A percentile compares a stretch with the other conserved stretches of the same genome.
These are phyloP conservation scores for Monosporascus ibericus DNA, from an alignment of 2,329 filamentous ascomycete genomes.

Conservation along the genomic window DNA sequence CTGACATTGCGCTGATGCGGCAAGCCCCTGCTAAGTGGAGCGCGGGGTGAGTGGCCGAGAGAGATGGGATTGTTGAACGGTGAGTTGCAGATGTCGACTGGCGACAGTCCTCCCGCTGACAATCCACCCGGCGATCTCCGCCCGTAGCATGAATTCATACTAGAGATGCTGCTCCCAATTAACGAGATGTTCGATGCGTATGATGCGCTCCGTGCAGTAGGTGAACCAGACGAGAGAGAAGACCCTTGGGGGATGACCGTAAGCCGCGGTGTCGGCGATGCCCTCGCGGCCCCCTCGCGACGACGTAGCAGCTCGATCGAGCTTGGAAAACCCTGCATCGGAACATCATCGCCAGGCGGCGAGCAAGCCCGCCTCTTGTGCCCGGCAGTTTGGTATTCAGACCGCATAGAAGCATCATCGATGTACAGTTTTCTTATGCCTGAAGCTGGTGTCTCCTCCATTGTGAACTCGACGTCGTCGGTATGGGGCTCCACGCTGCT, in stretches of 20 bases:
- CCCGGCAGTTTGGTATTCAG: constrained; percentile 35
- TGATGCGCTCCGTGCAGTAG: constrained; percentile 39
- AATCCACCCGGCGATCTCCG: constrained; percentile 43
- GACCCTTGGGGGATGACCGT: constrained; percentile 39
- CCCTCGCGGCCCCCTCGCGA: constrained; percentile 41
- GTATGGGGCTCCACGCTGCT: constrained; percentile 43
- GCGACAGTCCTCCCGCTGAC: constrained; percentile 38
- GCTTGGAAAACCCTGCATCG: constrained; percentile 30
- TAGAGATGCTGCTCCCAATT: constrained; percentile 35
- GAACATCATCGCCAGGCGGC: constrained; percentile 42
- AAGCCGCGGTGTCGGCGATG: constrained; percentile 47
- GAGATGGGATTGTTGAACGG: constrained; percentile 44
- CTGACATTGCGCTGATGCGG: constrained; percentile 42
- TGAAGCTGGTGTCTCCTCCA: constrained; percentile 37
- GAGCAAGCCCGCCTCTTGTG: constrained; percentile 53
- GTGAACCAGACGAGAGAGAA: constrained; percentile 36
- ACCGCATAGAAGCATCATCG: constrained; percentile 33
- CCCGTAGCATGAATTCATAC: constrained; percentile 38
- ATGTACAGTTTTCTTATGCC: constrained; percentile 37
- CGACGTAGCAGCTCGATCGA: constrained; percentile 41
- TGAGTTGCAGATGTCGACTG: constrained; percentile 36
- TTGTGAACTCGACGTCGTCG: constrained; percentile 40
- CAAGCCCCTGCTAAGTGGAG: constrained; percentile 34
- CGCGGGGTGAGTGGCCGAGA: constrained; percentile 43
- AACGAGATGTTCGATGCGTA: constrained; percentile 42